Evolutionary conservation across 2,329 filamentous ascomycete genomes (phyloP).

Genomic region (Hypoxylon sp.): DNA sequence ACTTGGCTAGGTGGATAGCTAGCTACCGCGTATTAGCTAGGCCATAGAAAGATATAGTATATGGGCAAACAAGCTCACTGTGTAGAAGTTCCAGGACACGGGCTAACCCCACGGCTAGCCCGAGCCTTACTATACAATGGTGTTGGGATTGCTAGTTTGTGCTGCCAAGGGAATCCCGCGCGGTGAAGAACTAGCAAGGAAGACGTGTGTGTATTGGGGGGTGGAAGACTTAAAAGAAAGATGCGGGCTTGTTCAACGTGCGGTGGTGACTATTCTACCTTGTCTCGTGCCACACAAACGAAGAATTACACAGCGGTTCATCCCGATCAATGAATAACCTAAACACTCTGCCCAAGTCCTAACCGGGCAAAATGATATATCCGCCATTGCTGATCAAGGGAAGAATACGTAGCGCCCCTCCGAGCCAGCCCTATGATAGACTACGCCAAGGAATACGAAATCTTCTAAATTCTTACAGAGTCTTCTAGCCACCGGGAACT

Average conservation of each 20-base stretch:
- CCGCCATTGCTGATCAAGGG: constrained; percentile 6
- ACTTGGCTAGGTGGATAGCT: not conserved
- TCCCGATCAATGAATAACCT: not conserved
- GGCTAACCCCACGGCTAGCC: constrained; percentile 13
- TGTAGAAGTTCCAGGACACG: not conserved
- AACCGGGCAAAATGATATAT: constrained; percentile 10
- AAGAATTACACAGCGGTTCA: constrained; percentile 4
- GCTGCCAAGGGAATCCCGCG: not conserved
- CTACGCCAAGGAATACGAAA: constrained; percentile 20
- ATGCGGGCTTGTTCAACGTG: constrained; percentile 5
- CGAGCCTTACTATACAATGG: not conserved
- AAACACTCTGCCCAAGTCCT: not conserved
- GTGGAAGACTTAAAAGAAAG: constrained; percentile 1
- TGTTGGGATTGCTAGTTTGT: not conserved
- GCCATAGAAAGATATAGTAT: constrained; percentile 5
- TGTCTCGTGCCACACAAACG: constrained; percentile 3
- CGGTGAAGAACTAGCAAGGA: not conserved
- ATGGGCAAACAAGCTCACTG: constrained; percentile 4
- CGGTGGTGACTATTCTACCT: constrained; percentile 2
- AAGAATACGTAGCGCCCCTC: constrained; percentile 4
- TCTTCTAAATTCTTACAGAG: constrained; percentile 22
- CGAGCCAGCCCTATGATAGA: constrained; percentile 1
- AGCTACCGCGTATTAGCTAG: constrained; percentile 2
- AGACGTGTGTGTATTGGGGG: not conserved
- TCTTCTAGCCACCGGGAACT: not conserved